phyloP scores from a whole-genome alignment of 495 filamentous ascomycete genomes.

The Letharia columbiana region DNA sequence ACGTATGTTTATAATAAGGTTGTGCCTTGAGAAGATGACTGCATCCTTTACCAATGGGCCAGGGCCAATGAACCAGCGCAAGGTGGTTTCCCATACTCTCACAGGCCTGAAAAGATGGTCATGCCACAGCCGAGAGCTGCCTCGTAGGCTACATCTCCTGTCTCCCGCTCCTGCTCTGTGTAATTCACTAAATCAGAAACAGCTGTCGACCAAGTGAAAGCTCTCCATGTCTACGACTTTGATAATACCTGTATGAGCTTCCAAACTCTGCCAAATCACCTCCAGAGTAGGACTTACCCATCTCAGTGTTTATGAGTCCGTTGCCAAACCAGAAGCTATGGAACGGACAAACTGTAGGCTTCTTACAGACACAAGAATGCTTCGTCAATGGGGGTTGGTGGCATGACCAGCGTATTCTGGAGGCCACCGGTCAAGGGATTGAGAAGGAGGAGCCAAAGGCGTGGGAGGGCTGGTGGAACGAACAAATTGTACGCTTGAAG shows the following conservation, averaged over 20 bases:
- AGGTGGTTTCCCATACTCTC: constrained; percentile 44
- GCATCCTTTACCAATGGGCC: constrained; percentile 18
- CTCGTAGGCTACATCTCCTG: constrained; percentile 36
- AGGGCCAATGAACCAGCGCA: constrained; percentile 17
- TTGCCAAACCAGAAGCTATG: constrained; percentile 85
- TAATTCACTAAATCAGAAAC: constrained; percentile 17
- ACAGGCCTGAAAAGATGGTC: constrained; percentile 79
- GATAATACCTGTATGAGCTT: constrained; percentile 77
- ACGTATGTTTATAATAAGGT: neutral
- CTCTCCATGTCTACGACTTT: constrained; percentile 95
- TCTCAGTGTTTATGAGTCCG: constrained; percentile 77
- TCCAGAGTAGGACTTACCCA: neutral
- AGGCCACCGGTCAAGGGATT: constrained; percentile 74
- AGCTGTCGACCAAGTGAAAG: constrained; percentile 60
- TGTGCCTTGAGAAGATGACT: constrained; percentile 8
- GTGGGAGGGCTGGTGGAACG: constrained; percentile 98
- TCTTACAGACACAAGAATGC: constrained; percentile 61
- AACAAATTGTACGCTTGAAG: constrained; percentile 56
- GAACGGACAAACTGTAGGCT: constrained; percentile 65
- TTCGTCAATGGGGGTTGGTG: constrained; percentile 93
- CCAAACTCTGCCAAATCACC: neutral
- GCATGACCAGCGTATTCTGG: constrained; percentile 82
- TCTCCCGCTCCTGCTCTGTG: constrained; percentile 14
- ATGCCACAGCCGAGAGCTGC: constrained; percentile 60
- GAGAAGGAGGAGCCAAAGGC: constrained; percentile 73